phyloP scores from a whole-genome alignment of 495 filamentous ascomycete species.

The Chaetomium tenue region DNA sequence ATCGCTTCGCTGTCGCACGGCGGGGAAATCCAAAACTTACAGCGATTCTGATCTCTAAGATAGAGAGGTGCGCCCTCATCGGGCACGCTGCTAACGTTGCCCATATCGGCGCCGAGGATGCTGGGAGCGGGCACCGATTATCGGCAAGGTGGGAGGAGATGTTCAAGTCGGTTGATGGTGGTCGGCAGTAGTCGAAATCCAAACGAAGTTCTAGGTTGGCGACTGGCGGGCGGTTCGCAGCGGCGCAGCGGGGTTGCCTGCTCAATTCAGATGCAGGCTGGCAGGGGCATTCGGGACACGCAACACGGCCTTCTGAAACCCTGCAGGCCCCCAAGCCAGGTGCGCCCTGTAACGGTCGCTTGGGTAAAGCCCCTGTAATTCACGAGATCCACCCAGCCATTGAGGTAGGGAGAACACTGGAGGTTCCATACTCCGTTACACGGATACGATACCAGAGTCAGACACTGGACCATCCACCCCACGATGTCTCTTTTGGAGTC shows the following conservation, averaged over 20 bases:
- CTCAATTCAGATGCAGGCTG: conserved; percentile 10
- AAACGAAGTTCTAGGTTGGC: conserved; percentile 21
- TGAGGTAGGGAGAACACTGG: too few species aligned
- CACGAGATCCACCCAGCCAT: background rate
- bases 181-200: conserved; percentile 15
- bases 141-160: conserved; percentile 12
- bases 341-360: conserved; percentile 16
- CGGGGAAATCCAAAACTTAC: conserved; percentile 49
- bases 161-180: background rate
- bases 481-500: too few species aligned
- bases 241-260: conserved; percentile 27
- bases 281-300: conserved; percentile 19
- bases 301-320: conserved; percentile 24
- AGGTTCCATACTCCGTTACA: too few species aligned
- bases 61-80: conserved; percentile 82
- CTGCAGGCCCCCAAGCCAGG: conserved; percentile 13
- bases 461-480: too few species aligned
- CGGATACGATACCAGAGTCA: too few species aligned
- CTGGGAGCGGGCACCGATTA: conserved; percentile 24
- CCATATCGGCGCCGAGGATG: conserved; percentile 60
- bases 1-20: background rate
- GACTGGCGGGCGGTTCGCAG: conserved; percentile 18
- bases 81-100: conserved; percentile 84
- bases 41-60: conserved; percentile 84
- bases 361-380: conserved; percentile 11